Conservation (phyloP, 2,329 filamentous ascomycete genomes). For the Nothophoma quercina region DNA sequence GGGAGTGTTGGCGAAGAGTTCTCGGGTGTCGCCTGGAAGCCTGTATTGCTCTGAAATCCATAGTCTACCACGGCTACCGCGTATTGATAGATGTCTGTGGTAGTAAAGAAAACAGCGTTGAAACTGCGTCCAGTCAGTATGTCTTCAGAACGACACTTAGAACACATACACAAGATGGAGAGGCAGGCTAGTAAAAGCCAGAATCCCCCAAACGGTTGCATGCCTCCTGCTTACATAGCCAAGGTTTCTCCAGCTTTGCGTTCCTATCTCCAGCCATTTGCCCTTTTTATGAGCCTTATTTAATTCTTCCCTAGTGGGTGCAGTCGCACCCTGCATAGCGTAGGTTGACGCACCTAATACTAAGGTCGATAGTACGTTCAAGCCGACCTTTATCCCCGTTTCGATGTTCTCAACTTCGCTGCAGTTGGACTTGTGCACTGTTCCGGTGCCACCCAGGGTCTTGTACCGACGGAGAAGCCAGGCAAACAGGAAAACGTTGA, state of each 20-base stretch:
- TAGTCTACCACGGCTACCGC: slow-evolving; percentile 22
- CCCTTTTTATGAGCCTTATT: slow-evolving; percentile 34
- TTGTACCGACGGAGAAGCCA: slow-evolving; percentile 15
- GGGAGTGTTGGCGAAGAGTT: slow-evolving; percentile 21
- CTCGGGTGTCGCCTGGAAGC: slow-evolving; percentile 14
- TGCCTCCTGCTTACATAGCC: slow-evolving; percentile 20
- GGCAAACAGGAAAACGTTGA: slow-evolving; percentile 20
- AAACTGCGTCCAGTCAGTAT: slow-evolving; percentile 11
- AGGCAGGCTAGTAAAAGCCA: slow-evolving; percentile 23
- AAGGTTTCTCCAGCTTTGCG: slow-evolving; percentile 23
- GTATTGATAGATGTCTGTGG: slow-evolving; percentile 26
- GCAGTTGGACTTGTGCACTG: slow-evolving; percentile 31
- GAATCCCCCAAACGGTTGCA: slow-evolving; percentile 15
- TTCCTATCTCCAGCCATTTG: slow-evolving; percentile 30
- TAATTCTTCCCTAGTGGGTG: slow-evolving; percentile 32
- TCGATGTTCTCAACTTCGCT: slow-evolving; percentile 13
- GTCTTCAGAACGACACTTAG: background rate
- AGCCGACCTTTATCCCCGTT: slow-evolving; percentile 50
- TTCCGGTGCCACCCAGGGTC: background rate
- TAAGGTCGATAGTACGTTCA: slow-evolving; percentile 56
- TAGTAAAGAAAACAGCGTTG: slow-evolving; percentile 28
- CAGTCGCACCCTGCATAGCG: slow-evolving; percentile 31
- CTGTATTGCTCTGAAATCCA: slow-evolving; percentile 9
- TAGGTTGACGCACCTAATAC: slow-evolving; percentile 29
- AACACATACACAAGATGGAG: slow-evolving; percentile 26